Evolutionary conservation across 805 yeast species (phyloP), one percentile per base, ranked within the genome.

Genomic region (Kodamaea nitidulidarum): DNA sequence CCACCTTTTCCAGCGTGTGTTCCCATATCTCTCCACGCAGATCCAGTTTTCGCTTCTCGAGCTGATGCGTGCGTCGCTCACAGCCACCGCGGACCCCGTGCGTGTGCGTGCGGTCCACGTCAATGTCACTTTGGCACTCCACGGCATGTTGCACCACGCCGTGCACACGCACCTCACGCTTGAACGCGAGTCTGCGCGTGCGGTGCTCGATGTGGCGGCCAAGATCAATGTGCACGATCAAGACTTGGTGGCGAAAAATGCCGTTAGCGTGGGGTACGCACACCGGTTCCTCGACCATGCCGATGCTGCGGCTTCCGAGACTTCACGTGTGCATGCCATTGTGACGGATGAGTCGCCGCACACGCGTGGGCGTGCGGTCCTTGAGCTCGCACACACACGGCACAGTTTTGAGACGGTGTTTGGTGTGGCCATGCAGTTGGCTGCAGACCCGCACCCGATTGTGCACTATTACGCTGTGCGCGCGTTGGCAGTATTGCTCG

Each of bases 21-120:
- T 91, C 47, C 86, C 95, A 0, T 67, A 71, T 42, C 73, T 91
- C 48, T 78, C 90, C 6, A 61, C 77, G 4, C 85, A 87, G 45
- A 84, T 93, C 38, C 97, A 91, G 52, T 81, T 83, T 42, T 88
- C 97, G 1, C 70, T 93, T n/a, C 60, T 93, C 15, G 97, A 91
- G 51, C 85, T 81, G 39, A 60, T 93, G 45, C 73, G 88, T 47
- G 67, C 81, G 3, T 58, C 70, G 1, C 42, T 75, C 35, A 67
- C 76, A 20, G 61, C 70, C 21, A 50, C 62, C 47, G 37, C 53
- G 0, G 68, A 64, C 39, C 62, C 67, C 0, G 43, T 64, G 17
- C 48, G 74, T 25, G 42, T 44, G 12, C 54, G 54, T 35, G 85
- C 90, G 0, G 67, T 83, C 7, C 58, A 72, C 1, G 66, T 82